Base-by-base conservation (phyloP, 2,329 filamentous ascomycete genomes). In the Fusarium mexicanum region DNA sequence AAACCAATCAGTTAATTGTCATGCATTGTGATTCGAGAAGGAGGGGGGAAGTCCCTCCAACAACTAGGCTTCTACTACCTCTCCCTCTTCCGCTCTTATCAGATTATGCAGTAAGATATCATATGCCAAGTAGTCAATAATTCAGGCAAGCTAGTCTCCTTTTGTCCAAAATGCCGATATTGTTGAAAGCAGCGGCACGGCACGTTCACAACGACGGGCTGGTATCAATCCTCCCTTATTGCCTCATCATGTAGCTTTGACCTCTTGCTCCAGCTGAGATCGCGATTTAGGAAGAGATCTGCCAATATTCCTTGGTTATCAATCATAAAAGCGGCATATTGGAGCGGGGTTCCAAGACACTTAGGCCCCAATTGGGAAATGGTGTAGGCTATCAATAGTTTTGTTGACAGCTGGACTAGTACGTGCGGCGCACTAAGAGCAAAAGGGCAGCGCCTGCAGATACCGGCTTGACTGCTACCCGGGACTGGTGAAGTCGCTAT, bases 81-180 rank as follows among this genome's bases (percentile, higher is more conserved):
- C 20, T 41, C 1, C 13, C 44, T 13, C 24, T 9, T 26, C 5
- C 17, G 8, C 12, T 35, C 11, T 35, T 20, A 51, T 51, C 48
- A 51, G 31, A 35, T 35, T 20, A 24, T 20, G 31, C 22, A 11
- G n/a, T 24, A 6, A 35, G 3, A 51, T 24, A 6, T 51, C 22
- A 51, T 24, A 24, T 51, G 22, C 31, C 2, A 35, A 24, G 29
- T 4, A 20, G 22, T 20, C 48, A 35, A 35, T 51, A 10, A 1
- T 18, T 9, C 0, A 24, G 16, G n/a, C 12, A 31, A 5, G 3
- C 48, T 20, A 35, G 31, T 35, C 48, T 11, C 8, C 0, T 35
- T 51, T 11, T 6, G n/a, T 51, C 12, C 22, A 35, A 20, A 7
- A 2, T 2, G 8, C 5, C 17, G 20, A 35, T 11, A 11, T 8